Conservation (phyloP, 495 filamentous ascomycete species). For the Aspergillus haitiensis region DNA sequence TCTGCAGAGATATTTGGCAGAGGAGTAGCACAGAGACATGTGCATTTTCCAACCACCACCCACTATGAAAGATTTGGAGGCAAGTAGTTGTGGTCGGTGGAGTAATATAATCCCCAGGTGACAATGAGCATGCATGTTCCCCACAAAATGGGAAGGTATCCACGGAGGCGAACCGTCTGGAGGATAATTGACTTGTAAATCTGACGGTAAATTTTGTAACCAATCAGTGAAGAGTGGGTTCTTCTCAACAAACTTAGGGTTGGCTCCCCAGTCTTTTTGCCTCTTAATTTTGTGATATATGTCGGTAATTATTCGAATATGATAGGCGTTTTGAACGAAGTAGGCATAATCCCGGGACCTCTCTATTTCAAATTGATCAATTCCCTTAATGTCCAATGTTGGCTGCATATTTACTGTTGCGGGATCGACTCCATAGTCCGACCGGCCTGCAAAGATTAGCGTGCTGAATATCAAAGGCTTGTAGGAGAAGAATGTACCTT, state of each 20-base stretch:
- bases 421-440: conserved; percentile 72
- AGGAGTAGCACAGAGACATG: conserved; percentile 81
- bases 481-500: conserved; percentile 59
- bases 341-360: conserved; percentile 80
- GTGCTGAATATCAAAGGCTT: conserved; percentile 8
- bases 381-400: conserved; percentile 59
- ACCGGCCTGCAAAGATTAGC: conserved; percentile 62
- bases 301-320: conserved; percentile 73
- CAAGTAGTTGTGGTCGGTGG: conserved; percentile 81
- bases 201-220: conserved; percentile 72
- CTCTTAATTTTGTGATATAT: conserved; percentile 76
- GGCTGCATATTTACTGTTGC: conserved; percentile 77
- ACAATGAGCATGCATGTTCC: conserved; percentile 91
- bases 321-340: conserved; percentile 72
- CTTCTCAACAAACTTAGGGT: conserved; percentile 78
- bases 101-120: conserved; percentile 85
- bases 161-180: conserved; percentile 78
- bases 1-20: conserved; percentile 85
- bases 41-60: conserved; percentile 84
- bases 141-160: conserved; percentile 86
- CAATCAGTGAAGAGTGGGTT: conserved; percentile 73
- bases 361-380: conserved; percentile 75
- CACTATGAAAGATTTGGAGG: conserved; percentile 67
- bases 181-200: conserved; percentile 78
- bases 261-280: conserved; percentile 85